Evolutionary conservation across 495 filamentous ascomycete species (phyloP), one percentile per base, ranked within the genome.

Genomic region (Friedmanniomyces simplex): DNA sequence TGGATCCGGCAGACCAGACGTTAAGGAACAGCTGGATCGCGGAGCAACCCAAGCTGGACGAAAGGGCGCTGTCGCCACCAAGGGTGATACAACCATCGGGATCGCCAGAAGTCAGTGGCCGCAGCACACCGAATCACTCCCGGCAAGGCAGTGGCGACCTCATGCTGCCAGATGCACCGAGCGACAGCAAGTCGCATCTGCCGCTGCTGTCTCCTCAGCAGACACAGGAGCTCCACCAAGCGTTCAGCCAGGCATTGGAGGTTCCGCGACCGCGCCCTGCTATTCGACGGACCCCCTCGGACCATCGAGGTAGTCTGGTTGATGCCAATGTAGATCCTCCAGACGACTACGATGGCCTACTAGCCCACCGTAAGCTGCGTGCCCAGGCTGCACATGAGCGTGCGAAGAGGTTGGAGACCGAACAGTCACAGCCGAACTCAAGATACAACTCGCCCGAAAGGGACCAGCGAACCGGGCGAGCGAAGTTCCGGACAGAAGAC

Each of bases 401-500:
- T 12, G 64, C 50, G 6, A 66, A 64, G 49, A 47, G 50, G 25
- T 36, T 66, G n/a, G 61, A 66, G 45, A 49, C 57, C 8, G 63
- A 63, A n/a, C 54, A 22, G 10, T 61, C 64, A 1, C 18, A 21
- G 37, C 39, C 61, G 0, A 54, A 39, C 41, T 64, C 61, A 8
- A 30, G 58, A 43, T 39, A 53, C 21, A 49, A 36, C 13, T 66
- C 64, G 14, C 61, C 58, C n/a, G 54, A 63, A 34, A 49, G 54
- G 14, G 36, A 11, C 14, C 11, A 30, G 20, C 7, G 25, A 28
- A 21, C 50, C 3, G 26, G 39, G 11, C 39, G 20, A n/a, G 22
- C 32, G 12, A 47, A 25, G 14, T 4, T 28, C 2, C 61, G 66
- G 21, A 39, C 66, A 21, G 66, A 73, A 47, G 69, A 72, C 59